Percentiles rank a stretch among this genome's conserved stretches.
Evolutionary conservation across 2,329 filamentous ascomycete species (phyloP).

Genomic region (Aureobasidium musti): DNA sequence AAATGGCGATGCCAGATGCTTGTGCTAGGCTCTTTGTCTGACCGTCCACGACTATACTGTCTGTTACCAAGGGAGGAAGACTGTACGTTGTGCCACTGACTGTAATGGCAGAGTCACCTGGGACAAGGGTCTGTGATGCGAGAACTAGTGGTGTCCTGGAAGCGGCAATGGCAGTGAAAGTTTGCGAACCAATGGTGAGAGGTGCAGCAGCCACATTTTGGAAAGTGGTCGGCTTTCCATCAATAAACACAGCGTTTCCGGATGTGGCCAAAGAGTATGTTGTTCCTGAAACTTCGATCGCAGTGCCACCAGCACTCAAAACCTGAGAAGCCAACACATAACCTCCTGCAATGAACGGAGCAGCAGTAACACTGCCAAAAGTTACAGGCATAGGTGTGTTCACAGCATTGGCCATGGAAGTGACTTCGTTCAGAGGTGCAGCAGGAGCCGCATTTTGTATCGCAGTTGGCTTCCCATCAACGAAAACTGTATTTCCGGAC

Average conservation of each 20-base stretch:
- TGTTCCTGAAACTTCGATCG: not conserved
- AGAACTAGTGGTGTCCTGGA: conserved; percentile 4
- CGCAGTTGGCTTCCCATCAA: not conserved
- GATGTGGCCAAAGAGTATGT: not conserved
- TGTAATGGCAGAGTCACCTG: not conserved
- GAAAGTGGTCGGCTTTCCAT: not conserved
- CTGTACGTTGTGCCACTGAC: not conserved
- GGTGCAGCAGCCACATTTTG: not conserved
- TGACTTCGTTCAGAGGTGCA: not conserved
- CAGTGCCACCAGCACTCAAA: not conserved
- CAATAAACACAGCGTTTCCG: not conserved
- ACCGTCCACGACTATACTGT: not conserved
- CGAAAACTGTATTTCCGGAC: not conserved
- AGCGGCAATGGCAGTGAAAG: not conserved
- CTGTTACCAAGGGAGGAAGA: not conserved
- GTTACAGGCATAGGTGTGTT: not conserved
- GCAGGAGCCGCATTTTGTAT: not conserved
- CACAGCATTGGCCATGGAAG: not conserved
- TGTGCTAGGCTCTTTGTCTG: not conserved
- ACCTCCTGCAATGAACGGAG: not conserved
- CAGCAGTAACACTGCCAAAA: not conserved
- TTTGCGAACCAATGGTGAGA: conserved; percentile 5
- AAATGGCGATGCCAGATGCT: not conserved
- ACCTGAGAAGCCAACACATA: not conserved
- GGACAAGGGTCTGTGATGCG: conserved; percentile 12